These are phyloP conservation scores for Colletotrichum chlorophyti DNA, from an alignment of 2,329 filamentous ascomycete species.

Conservation along the genomic window DNA sequence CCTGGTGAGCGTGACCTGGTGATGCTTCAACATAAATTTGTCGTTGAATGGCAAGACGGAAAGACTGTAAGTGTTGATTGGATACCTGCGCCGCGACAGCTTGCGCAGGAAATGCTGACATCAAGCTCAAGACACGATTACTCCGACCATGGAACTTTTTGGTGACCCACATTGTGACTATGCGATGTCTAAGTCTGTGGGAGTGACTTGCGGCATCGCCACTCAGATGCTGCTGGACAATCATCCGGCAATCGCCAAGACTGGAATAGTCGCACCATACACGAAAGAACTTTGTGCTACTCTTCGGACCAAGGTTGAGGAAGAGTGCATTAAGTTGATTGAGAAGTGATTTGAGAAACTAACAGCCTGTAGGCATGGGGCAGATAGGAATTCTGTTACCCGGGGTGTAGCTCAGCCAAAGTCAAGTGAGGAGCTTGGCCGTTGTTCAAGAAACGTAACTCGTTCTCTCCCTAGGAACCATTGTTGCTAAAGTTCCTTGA, in stretches of 20 bases:
- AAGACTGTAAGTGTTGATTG: constrained; percentile 37
- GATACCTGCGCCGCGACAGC: too few species aligned
- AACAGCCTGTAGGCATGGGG: too few species aligned
- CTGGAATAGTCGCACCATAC: constrained; percentile 81
- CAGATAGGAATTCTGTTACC: too few species aligned
- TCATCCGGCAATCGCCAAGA: constrained; percentile 65
- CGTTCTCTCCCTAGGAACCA: too few species aligned
- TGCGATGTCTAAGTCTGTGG: constrained; percentile 73
- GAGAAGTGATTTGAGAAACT: too few species aligned
- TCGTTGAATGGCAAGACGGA: constrained; percentile 71
- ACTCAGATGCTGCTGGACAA: constrained; percentile 81
- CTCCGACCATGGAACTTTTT: constrained; percentile 69
- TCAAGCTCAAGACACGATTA: constrained; percentile 50
- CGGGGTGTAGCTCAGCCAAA: too few species aligned
- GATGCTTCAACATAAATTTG: constrained; percentile 71
- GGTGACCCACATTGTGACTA: constrained; percentile 71
- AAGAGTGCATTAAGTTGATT: constrained; percentile 74
- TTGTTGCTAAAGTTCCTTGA: too few species aligned
- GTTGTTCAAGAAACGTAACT: too few species aligned
- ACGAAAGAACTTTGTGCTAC: constrained; percentile 73
- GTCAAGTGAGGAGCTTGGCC: too few species aligned
- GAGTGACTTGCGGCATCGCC: constrained; percentile 72
- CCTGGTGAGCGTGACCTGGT: constrained; percentile 68
- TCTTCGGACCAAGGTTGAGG: constrained; percentile 78
- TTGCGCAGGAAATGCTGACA: neutral